Conservation (phyloP, 2,329 filamentous ascomycete genomes). For the Scedosporium minutisporum region DNA sequence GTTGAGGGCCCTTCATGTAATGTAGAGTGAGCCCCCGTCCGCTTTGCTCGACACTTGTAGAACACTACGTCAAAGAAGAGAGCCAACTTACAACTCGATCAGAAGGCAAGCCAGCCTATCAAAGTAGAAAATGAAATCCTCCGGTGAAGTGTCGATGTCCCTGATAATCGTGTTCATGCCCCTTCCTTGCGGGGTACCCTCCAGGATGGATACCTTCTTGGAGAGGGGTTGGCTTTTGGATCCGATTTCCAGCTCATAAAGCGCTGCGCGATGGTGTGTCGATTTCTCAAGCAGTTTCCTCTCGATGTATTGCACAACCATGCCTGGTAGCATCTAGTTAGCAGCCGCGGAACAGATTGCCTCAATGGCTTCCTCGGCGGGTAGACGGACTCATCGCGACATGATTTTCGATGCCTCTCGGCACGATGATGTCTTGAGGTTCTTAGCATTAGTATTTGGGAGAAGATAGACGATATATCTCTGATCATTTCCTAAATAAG, state of each 20-base stretch:
- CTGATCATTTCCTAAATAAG: slow-evolving; percentile 1
- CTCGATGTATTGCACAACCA: slow-evolving; percentile 90
- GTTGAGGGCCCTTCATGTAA: slow-evolving; percentile 56
- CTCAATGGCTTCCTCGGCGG: neutral
- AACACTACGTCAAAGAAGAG: neutral
- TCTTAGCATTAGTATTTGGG: neutral
- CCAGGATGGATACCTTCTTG: slow-evolving; percentile 61
- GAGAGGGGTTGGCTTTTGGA: slow-evolving; percentile 65
- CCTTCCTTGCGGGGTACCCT: slow-evolving; percentile 68
- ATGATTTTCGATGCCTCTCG: slow-evolving; percentile 85
- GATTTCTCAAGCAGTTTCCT: slow-evolving; percentile 83
- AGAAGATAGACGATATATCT: neutral
- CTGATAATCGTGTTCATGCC: slow-evolving; percentile 90
- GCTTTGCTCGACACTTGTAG: neutral
- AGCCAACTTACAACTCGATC: slow-evolving; percentile 56
- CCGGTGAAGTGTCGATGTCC: slow-evolving; percentile 64
- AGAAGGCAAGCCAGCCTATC: slow-evolving; percentile 78
- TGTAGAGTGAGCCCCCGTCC: slow-evolving; percentile 8
- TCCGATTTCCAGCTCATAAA: slow-evolving; percentile 65
- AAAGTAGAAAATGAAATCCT: slow-evolving; percentile 97
- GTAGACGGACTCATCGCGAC: slow-evolving; percentile 66
- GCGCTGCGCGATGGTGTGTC: slow-evolving; percentile 65
- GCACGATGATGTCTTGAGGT: slow-evolving; percentile 73
- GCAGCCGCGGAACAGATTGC: neutral
- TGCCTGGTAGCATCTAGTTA: slow-evolving; percentile 39